Evolutionary conservation across 192 early-diverging fungal species (phyloP).

Genomic region (Chytriomyces confervae): DNA sequence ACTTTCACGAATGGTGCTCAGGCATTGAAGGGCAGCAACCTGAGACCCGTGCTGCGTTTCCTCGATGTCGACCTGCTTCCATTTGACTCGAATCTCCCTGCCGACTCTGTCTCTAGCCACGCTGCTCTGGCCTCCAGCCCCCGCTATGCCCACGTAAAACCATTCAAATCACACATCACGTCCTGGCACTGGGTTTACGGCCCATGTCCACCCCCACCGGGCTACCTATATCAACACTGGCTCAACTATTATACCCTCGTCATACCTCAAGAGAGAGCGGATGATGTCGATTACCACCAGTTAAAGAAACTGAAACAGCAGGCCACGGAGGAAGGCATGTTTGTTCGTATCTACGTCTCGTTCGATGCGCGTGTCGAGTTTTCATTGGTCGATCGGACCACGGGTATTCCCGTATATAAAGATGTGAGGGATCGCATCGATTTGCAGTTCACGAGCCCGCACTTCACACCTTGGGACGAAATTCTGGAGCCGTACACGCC

Average conservation of each 20-base stretch:
- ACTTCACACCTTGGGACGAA: slow-evolving; percentile 61
- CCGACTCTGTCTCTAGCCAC: slow-evolving; percentile 1
- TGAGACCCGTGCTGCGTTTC: not conserved
- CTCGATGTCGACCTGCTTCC: not conserved
- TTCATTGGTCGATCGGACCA: slow-evolving; percentile 32
- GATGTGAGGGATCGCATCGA: slow-evolving; percentile 46
- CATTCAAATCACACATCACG: slow-evolving; percentile 30
- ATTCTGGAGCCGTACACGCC: slow-evolving; percentile 40
- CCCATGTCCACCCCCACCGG: slow-evolving; percentile 49
- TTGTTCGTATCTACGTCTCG: slow-evolving; percentile 37
- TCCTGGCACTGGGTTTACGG: slow-evolving; percentile 53
- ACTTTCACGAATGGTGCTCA: not conserved
- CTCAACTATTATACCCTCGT: slow-evolving; percentile 42
- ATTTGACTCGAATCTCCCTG: slow-evolving; percentile 16
- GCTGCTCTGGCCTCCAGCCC: slow-evolving; percentile 26
- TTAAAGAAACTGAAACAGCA: slow-evolving; percentile 46
- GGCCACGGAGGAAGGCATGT: slow-evolving; percentile 50
- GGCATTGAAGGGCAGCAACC: not conserved
- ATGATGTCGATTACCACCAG: slow-evolving; percentile 39
- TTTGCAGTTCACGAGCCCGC: slow-evolving; percentile 54
- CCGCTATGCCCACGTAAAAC: slow-evolving; percentile 16
- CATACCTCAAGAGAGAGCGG: slow-evolving; percentile 41
- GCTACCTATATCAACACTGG: slow-evolving; percentile 53
- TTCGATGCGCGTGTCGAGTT: slow-evolving; percentile 45
- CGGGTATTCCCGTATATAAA: slow-evolving; percentile 46